Evolutionary conservation across 495 filamentous ascomycete species (phyloP), one percentile per base, ranked within the genome.

Genomic region (Parathielavia hyrcaniae): DNA sequence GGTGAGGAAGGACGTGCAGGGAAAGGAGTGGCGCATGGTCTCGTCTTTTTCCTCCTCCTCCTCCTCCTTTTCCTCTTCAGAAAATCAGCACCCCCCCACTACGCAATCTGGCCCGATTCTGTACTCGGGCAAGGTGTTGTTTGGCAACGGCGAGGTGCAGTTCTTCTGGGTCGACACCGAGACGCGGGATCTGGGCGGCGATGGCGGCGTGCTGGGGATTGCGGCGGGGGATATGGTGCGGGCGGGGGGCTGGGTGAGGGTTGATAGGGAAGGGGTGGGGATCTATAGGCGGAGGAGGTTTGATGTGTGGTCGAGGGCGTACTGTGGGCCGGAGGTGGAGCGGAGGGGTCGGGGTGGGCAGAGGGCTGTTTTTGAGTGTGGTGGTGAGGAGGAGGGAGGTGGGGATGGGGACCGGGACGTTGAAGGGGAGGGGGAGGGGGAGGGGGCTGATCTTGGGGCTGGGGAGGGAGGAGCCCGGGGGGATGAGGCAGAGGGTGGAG

Each of bases 271-370:
- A 17, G 19, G 34, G 6, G 35, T 23, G 39, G 36, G 22, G 43
- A n/a, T 61, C 4, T 61, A 64, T 39, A 14, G 4, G 32, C 39
- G 61, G 35, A 52, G 30, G 59, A 51, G 39, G 53, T 68, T 30
- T 39, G 61, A 57, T 49, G 64, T 68, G 34, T 59, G 59, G 53
- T 53, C 61, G 26, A 39, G 45, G 41, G 20, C 47, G 13, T 58
- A 55, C n/a, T 26, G 12, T 43, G 44, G 17, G 41, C 17, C 1
- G 50, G 13, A 30, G 22, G 44, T 30, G 22, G 1, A 1, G 46
- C 9, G 5, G 38, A 23, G 16, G 43, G 40, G 50, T 4, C 13
- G 30, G 4, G 5, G 20, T 16, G 41, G 55, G 39, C 30, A 51
- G 45, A 41, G 55, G 35, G 23, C 43, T 6, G 55, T 57, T 30